Evolutionary conservation across 345 rosid genomes (phyloP).

Genomic region (Salix arbutifolia): DNA sequence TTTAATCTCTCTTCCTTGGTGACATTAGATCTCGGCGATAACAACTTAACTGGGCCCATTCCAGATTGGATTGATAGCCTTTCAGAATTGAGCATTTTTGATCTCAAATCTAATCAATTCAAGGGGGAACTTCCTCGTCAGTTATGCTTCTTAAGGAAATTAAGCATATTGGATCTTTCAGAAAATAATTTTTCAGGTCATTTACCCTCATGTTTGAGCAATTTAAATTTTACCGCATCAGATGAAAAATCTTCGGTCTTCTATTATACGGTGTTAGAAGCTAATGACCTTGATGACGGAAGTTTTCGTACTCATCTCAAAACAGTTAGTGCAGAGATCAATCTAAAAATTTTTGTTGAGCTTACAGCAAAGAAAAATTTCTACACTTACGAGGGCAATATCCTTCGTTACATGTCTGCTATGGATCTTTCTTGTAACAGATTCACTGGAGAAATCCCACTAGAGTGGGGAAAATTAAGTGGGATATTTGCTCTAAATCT

Average conservation of each 20-base stretch:
- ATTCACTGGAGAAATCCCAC: background rate
- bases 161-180: background rate
- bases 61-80: background rate
- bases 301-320: no score
- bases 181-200: background rate
- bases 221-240: background rate
- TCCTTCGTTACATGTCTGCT: background rate
- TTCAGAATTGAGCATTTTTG: background rate
- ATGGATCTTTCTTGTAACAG: background rate
- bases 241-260: no score
- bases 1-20: background rate
- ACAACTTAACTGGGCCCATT: background rate
- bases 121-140: background rate
- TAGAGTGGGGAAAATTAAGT: background rate
- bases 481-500: constrained; percentile 19
- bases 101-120: background rate
- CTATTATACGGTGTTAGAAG: no score
- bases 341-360: background rate
- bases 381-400: background rate
- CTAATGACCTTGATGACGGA: no score
- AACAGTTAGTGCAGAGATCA: background rate
- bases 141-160: background rate
- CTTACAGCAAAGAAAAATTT: background rate
- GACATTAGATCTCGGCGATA: background rate
- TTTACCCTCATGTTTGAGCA: constrained; percentile 2